Evolutionary conservation across 2,329 filamentous ascomycete genomes (phyloP).

Genomic region (Tothia fuscella): DNA sequence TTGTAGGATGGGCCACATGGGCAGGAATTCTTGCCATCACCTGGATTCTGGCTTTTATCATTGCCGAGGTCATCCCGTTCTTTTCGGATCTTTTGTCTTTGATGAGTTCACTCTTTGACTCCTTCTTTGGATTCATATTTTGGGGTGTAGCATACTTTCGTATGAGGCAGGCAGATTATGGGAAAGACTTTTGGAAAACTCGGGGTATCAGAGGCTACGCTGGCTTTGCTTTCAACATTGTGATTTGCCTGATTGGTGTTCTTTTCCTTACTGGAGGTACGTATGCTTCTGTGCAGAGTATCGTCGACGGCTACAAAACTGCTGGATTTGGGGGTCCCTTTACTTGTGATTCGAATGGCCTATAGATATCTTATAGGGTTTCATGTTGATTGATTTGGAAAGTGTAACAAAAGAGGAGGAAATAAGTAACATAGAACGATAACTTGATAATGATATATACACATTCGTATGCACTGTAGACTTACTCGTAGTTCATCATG

Average conservation of each 20-base stretch:
- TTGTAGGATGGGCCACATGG: slow-evolving; percentile 73
- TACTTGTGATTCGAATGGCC: slow-evolving; percentile 56
- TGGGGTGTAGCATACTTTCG: slow-evolving; percentile 74
- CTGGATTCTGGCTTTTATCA: slow-evolving; percentile 85
- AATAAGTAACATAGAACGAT: too few species aligned
- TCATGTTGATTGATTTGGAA: neutral
- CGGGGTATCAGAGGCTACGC: slow-evolving; percentile 41
- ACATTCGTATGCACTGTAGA: too few species aligned
- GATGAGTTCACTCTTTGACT: slow-evolving; percentile 84
- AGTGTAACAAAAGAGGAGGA: too few species aligned
- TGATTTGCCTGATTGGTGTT: slow-evolving; percentile 63
- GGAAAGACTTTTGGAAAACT: slow-evolving; percentile 39
- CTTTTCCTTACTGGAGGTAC: slow-evolving; percentile 74
- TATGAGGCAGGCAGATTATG: slow-evolving; percentile 56
- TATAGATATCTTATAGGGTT: slow-evolving; percentile 35
- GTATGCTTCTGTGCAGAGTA: slow-evolving; percentile 60
- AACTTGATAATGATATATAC: too few species aligned
- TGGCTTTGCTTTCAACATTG: slow-evolving; percentile 54
- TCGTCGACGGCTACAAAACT: slow-evolving; percentile 57
- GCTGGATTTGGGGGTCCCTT: slow-evolving; percentile 61
- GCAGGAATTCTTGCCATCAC: slow-evolving; percentile 57
- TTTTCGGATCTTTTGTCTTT: slow-evolving; percentile 65
- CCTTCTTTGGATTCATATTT: slow-evolving; percentile 92
- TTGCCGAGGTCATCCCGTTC: slow-evolving; percentile 87
- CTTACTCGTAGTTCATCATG: too few species aligned